Conservation (phyloP, 441 rosid species). For the Erodium chrysanthum region DNA sequence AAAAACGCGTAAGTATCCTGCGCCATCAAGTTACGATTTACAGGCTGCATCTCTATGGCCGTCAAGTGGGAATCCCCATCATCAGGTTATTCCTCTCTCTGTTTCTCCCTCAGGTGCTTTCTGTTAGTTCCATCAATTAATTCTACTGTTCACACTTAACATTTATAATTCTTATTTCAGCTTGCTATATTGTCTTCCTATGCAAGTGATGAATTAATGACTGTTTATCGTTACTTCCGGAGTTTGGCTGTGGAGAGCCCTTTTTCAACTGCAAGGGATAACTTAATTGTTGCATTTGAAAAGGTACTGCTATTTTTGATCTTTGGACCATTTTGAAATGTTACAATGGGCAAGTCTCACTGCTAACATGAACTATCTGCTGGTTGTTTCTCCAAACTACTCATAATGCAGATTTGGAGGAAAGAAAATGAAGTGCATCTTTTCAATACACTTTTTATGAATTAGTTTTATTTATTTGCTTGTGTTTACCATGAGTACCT, state of each 20-base stretch:
- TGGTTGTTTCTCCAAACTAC: background rate
- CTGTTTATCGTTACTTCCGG: constrained; percentile 77
- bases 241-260: constrained; percentile 87
- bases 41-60: constrained; percentile 88
- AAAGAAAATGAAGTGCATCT: background rate
- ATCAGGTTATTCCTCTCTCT: constrained; percentile 31
- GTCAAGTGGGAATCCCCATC: constrained; percentile 87
- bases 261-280: constrained; percentile 87
- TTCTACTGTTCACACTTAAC: too few relatives aligned
- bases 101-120: background rate
- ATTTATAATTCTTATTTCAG: constrained; percentile 32
- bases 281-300: constrained; percentile 89
- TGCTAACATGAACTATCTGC: background rate
- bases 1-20: constrained; percentile 64
- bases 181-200: constrained; percentile 91
- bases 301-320: constrained; percentile 39
- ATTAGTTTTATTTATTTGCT: background rate
- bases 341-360: too few relatives aligned
- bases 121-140: background rate
- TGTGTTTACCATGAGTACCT: background rate
- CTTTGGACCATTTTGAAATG: background rate
- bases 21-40: constrained; percentile 88
- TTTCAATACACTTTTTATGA: background rate
- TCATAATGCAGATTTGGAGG: background rate
- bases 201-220: constrained; percentile 64